Evolutionary conservation across 2,329 filamentous ascomycete species (phyloP), one percentile per base, ranked within the genome.

Genomic region (Ophiocordyceps australis): DNA sequence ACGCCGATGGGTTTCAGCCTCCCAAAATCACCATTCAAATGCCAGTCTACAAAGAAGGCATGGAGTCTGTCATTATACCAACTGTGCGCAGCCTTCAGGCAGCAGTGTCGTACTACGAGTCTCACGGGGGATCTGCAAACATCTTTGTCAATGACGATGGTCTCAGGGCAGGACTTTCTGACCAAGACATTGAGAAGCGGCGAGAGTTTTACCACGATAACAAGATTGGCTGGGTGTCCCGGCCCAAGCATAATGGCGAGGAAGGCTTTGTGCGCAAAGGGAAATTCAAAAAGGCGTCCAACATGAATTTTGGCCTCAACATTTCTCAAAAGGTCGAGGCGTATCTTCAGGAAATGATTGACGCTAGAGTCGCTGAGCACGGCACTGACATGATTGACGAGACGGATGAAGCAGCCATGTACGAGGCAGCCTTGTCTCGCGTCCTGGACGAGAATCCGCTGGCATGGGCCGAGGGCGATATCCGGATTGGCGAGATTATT

Each of bases 221-320:
- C 35, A 52, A 50, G 29, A 59, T 62, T 29, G 57, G 57, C 16
- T 36, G 57, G 49, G 55, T 57, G 13, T 49, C 57, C 2, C 50
- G 61, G n/a, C 55, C 56, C 5, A 46, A 45, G 25, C 52, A 61
- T 30, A 57, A 57, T 30, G 50, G 53, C 9, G 50, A 57, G 16
- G 55, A 55, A 28, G 49, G 54, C 14, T 71, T 65, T 37, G 32
- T 61, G 12, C 55, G 67, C 20, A 55, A 54, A 20, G 72, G 72
- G 28, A 75, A 75, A 42, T 77, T 76, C 54, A 77, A 77, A 52
- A 76, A 77, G 48, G 71, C 72, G 2, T 77, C 71, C 16, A 80
- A 80, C 51, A 79, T 80, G 74, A 80, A 79, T 45, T 79, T 71
- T 39, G 72, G 62, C 4, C 53, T 79, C 30, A 62, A 62, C 36